Base-by-base conservation (phyloP, 345 rosid species). In the Boechera divaricarpa region DNA sequence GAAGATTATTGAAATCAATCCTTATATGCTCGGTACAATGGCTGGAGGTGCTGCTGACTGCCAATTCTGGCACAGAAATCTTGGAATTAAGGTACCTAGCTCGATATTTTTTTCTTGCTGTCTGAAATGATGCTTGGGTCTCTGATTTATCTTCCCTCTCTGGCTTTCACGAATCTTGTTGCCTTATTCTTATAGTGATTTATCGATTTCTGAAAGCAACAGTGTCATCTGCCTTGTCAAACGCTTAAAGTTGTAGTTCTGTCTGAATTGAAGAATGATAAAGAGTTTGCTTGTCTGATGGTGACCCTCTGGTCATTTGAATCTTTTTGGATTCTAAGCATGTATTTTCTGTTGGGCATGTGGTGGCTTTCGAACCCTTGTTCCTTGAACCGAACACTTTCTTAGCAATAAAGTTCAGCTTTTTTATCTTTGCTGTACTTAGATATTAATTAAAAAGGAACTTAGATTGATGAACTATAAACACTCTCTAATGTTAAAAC, bases 41-140 rank as follows among this genome's bases (percentile, higher is more conserved):
- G 98, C 97, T 79, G 98, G 98, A 76, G 98, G 98, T 70, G 98
- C 95, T 83, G 98, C 98, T 74, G 97, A 93, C 65, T 93, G 98
- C 79, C 97, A 91, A 78, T 91, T 93, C 79, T 93, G 98, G 98
- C 98, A 93, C 80, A 88, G 97, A 68, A 93, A 93, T 84, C 85
- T 93, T 5, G 98, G 97, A 42, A 93, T 89, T 74, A 93, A 91
- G 97, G 98, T 91, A 84, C 7, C 7, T 76, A 31, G 5, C 35
- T 59, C 6, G n/a, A 18, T 15, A 0, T 55, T 1, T 29, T 29
- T 11, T 35, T 12, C 15, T 13, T 16, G 1, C 56, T 18, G 4
- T 45, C 36, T 57, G 29, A 36, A 48, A 10, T 39, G 45, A 49
- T 56, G 33, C 39, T 64, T 77, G 24, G 53, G 54, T 12, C 41